phyloP scores from a whole-genome alignment of 805 yeast genomes.

The Metschnikowia noctiluminum region DNA sequence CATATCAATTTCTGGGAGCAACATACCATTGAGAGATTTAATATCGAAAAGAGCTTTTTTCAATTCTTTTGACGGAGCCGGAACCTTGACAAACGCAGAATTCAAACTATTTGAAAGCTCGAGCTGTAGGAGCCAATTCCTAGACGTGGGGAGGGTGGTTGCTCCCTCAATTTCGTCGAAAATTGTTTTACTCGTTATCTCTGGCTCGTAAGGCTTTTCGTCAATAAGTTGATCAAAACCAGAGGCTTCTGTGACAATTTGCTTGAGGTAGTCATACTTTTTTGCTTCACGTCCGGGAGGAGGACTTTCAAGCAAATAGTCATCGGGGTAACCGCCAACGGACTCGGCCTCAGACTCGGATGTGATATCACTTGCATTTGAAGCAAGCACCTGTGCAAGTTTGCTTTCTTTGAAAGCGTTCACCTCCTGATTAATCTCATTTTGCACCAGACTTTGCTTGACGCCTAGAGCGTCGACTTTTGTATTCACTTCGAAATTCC shows the following conservation, averaged over 20 bases:
- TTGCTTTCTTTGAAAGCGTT: conserved; percentile 20
- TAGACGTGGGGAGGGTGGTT: conserved; percentile 48
- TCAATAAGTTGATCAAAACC: conserved; percentile 42
- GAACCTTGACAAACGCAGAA: conserved; percentile 37
- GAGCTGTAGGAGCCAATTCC: conserved; percentile 65
- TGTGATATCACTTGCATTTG: conserved; percentile 32
- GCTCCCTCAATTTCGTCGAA: conserved; percentile 36
- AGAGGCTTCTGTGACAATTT: conserved; percentile 29
- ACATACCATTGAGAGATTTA: conserved; percentile 43
- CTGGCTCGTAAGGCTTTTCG: conserved; percentile 72
- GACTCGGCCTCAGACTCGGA: conserved; percentile 25
- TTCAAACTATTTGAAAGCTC: conserved; percentile 46
- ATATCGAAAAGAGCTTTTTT: conserved; percentile 18
- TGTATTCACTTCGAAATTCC: conserved; percentile 22
- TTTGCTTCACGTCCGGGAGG: conserved; percentile 12
- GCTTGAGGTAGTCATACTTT: conserved; percentile 34
- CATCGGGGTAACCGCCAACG: conserved; percentile 11
- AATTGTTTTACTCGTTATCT: conserved; percentile 38
- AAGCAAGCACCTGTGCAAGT: conserved; percentile 22
- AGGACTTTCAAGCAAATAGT: conserved; percentile 14
- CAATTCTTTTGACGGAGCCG: conserved; percentile 3
- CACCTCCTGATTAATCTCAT: conserved; percentile 30
- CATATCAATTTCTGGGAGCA: conserved; percentile 46
- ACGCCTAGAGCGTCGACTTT: conserved; percentile 22
- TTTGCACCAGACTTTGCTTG: conserved; percentile 29